Evolutionary conservation across 1,284 basidiomycete species (phyloP), one percentile per base, ranked within the genome.

Genomic region (Malassezia equina): DNA sequence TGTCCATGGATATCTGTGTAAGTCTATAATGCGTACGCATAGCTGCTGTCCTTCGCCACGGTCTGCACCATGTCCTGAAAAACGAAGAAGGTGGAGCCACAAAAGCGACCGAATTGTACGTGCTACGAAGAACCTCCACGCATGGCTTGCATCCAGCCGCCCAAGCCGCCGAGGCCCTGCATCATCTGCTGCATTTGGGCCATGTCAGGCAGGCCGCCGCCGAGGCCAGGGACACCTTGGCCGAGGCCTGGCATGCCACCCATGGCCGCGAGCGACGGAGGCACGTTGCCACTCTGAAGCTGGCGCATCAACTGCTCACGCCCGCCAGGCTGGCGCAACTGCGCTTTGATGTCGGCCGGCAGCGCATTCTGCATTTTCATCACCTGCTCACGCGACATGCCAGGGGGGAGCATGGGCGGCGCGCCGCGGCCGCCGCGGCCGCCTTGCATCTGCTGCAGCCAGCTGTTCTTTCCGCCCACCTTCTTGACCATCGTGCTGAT

Each of bases 381-480:
- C 13, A 63, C 59, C 52, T 74, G 69, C 21, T 74, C 70, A 3
- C 65, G 48, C 39, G 60, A 61, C 63, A 74, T 67, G 11, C 69
- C 69, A 2, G 70, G 71, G 7, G 71, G 71, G 0, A 73, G 58
- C 65, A 57, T 61, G 7, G 67, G 69, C 60, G 62, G 60, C 19
- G 59, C 63, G 13, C 62, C 60, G 12, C 58, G 63, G 8, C 59
- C 66, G 8, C 50, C 66, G 8, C 50, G 56, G 7, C 60, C 60
- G 19, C 62, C 61, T 46, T 67, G 61, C 67, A 71, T 69, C 51
- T 65, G 62, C 31, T 62, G 52, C 3, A 69, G 23, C 61, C 63
- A 68, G 15, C 90, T 90, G 61, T 88, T 87, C 81, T 94, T 95
- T 32, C 93, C 94, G 42, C 93, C 93, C 15, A 90, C 90, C 72